Conservation (phyloP, 208 protist species). For the Acanthamoeba lugdunensis region DNA sequence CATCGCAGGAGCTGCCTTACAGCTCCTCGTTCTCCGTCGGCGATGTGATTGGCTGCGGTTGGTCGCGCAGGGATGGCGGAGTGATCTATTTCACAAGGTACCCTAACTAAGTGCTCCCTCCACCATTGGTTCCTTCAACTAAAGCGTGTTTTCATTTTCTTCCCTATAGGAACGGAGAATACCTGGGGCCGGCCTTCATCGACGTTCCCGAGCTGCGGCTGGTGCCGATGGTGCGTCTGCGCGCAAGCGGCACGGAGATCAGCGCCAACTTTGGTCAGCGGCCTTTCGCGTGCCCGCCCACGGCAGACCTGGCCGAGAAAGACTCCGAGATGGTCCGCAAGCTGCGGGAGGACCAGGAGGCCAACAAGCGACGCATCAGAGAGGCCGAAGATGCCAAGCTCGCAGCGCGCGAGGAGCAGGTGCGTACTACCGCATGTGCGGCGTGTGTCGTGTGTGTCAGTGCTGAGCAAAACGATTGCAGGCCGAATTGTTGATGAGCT, state of each 20-base stretch:
- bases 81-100: constrained; percentile 75
- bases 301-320: constrained; percentile 11
- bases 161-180: constrained; percentile 51
- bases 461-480: not conserved
- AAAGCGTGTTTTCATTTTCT: not conserved
- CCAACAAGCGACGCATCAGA: constrained; percentile 2
- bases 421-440: not conserved
- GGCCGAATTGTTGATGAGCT: constrained; percentile 68
- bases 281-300: constrained; percentile 18
- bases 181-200: constrained; percentile 67
- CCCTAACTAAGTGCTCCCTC: not conserved
- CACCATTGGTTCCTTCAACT: not conserved
- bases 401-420: constrained; percentile 32
- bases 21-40: constrained; percentile 33
- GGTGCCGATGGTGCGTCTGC: constrained; percentile 42
- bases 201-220: constrained; percentile 48
- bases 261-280: constrained; percentile 41
- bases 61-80: constrained; percentile 20
- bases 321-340: constrained; percentile 64
- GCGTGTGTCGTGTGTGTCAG: not conserved
- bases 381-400: constrained; percentile 34
- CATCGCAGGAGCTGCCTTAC: constrained; percentile 62
- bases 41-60: constrained; percentile 77
- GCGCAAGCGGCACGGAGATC: constrained; percentile 43
- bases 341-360: constrained; percentile 41